These are phyloP conservation scores for Erigeron philadelphicus DNA, from an alignment of 140 eudicot genomes.

Conservation along the genomic window DNA sequence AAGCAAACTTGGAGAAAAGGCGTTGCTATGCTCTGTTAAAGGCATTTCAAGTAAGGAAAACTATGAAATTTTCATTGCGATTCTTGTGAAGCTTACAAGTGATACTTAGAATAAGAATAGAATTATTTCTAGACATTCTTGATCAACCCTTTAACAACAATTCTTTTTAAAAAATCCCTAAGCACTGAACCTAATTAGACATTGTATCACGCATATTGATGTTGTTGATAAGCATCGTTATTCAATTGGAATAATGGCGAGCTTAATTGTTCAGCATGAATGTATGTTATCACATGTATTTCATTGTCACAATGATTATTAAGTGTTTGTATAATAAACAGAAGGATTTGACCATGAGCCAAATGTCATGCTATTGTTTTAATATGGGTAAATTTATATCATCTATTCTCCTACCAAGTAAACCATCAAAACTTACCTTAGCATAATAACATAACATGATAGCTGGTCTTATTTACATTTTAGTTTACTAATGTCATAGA, in stretches of 20 bases:
- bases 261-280: not conserved
- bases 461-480: conserved; percentile 5
- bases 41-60: conserved; percentile 43
- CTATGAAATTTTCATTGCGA: not conserved
- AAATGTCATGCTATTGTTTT: not conserved
- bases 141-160: not conserved
- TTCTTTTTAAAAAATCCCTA: too few relatives aligned
- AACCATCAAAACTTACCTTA: not conserved
- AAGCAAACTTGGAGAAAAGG: conserved; percentile 56
- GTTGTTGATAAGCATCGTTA: not conserved
- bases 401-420: not conserved
- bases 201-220: not conserved
- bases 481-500: conserved; percentile 1
- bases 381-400: not conserved
- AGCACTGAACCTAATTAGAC: not conserved
- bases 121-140: not conserved
- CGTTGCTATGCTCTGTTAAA: conserved; percentile 46
- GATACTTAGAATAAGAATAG: not conserved
- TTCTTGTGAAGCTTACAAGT: not conserved
- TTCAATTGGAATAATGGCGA: not conserved
- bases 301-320: not conserved
- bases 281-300: not conserved
- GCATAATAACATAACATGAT: not conserved
- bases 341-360: not conserved
- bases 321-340: not conserved